These are phyloP conservation scores for Glycyrrhiza uralensis DNA, from an alignment of 306 rosid genomes.

Conservation along the genomic window DNA sequence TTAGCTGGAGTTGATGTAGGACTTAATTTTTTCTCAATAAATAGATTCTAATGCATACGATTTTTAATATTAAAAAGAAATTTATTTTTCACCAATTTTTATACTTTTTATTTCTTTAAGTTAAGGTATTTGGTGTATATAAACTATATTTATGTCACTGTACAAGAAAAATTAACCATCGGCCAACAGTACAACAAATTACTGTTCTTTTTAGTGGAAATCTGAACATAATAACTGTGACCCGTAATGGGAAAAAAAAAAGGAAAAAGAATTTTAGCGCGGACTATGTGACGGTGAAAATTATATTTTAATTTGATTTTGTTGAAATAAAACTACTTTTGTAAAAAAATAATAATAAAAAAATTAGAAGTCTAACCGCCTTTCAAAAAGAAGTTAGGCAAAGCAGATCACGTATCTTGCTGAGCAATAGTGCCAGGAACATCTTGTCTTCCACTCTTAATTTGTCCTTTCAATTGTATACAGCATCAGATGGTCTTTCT, in stretches of 20 bases:
- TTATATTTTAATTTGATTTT: slow-evolving; percentile 15
- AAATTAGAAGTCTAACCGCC: background rate
- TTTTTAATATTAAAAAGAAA: no score
- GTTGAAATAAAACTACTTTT: background rate
- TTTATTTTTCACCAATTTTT: background rate
- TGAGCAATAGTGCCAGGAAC: background rate
- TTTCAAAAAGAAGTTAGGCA: slow-evolving; percentile 35
- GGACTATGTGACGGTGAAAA: background rate
- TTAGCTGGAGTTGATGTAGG: no score
- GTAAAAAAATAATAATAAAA: background rate
- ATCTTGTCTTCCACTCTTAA: slow-evolving; percentile 5
- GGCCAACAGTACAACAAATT: background rate
- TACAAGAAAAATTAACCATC: no score
- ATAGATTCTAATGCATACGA: no score
- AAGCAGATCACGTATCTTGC: slow-evolving; percentile 28
- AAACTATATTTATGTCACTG: no score
- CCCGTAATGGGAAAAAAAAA: background rate
- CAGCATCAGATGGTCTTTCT: background rate
- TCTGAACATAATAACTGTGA: background rate
- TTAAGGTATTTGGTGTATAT: no score
- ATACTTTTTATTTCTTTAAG: no score
- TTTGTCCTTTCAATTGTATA: slow-evolving; percentile 21
- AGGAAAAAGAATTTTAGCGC: background rate
- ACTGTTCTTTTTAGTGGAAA: background rate
- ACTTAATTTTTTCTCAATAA: no score